These are phyloP conservation scores for Violaceomyces palustris DNA, from an alignment of 1,284 basidiomycete species.

Conservation along the genomic window DNA sequence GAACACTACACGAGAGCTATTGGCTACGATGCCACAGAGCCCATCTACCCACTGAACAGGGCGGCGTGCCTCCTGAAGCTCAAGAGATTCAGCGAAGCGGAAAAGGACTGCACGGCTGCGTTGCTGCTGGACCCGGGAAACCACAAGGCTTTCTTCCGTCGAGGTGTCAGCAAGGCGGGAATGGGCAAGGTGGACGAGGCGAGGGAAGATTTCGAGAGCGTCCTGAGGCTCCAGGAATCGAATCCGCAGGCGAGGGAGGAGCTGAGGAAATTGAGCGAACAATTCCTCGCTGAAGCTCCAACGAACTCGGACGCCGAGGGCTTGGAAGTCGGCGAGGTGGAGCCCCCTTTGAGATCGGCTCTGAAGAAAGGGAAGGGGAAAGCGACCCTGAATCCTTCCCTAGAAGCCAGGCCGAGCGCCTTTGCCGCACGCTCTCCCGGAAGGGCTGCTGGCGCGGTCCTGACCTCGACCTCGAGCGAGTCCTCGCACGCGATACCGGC, in stretches of 20 bases:
- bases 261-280: conserved; percentile 5
- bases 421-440: no score
- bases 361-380: no score
- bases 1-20: conserved; percentile 24
- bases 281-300: conserved; percentile 1
- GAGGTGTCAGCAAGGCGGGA: conserved; percentile 8
- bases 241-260: conserved; percentile 7
- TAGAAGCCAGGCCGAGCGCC: no score
- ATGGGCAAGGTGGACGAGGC: conserved; percentile 9
- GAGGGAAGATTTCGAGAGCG: conserved; percentile 12
- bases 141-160: conserved; percentile 19
- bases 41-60: conserved; percentile 21
- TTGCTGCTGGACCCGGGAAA: conserved; percentile 10
- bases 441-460: no score
- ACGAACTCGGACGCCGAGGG: no score
- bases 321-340: no score
- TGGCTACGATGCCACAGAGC: conserved; percentile 14
- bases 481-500: no score
- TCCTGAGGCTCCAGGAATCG: conserved; percentile 3
- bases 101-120: conserved; percentile 14
- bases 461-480: no score
- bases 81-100: conserved; percentile 9
- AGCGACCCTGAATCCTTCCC: no score
- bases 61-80: conserved; percentile 21
- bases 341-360: no score